Percentiles rank a stretch among this genome's conserved stretches.
These are phyloP conservation scores for Chloranthus sessilifolius DNA, from an alignment of 164 flowering plant genomes.

Conservation along the genomic window DNA sequence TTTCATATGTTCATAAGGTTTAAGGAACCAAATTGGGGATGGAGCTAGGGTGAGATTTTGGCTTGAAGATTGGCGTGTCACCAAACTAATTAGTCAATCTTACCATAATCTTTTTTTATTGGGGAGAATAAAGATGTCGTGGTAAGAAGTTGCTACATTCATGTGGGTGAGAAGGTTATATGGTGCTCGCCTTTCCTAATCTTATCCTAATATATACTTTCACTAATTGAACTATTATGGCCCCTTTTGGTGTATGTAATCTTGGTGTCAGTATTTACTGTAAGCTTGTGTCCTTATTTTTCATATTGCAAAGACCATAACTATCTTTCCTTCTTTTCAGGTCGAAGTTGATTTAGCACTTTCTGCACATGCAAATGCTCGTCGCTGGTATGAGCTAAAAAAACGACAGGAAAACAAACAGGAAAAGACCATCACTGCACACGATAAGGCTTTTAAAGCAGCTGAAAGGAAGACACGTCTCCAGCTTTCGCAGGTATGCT, in stretches of 20 bases:
- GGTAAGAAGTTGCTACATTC: no score
- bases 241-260: not conserved
- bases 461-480: constrained; percentile 93
- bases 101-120: no score
- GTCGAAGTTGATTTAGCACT: constrained; percentile 96
- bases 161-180: no score
- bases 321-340: constrained; percentile 26
- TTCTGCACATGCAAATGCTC: constrained; percentile 96
- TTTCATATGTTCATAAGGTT: no score
- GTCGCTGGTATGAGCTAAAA: constrained; percentile 87
- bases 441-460: constrained; percentile 95
- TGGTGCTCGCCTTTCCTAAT: no score
- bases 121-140: no score
- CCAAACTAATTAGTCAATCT: no score
- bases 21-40: no score
- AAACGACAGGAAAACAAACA: constrained; percentile 88
- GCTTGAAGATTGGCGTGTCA: no score
- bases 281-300: not conserved
- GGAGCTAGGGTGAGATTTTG: no score
- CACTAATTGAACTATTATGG: no score
- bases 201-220: no score
- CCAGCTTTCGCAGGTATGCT: constrained; percentile 81
- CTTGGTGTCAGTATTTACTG: not conserved
- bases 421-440: constrained; percentile 87
- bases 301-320: not conserved